Base-by-base conservation (phyloP, 2,329 filamentous ascomycete species). In the Boeremia exigua region DNA sequence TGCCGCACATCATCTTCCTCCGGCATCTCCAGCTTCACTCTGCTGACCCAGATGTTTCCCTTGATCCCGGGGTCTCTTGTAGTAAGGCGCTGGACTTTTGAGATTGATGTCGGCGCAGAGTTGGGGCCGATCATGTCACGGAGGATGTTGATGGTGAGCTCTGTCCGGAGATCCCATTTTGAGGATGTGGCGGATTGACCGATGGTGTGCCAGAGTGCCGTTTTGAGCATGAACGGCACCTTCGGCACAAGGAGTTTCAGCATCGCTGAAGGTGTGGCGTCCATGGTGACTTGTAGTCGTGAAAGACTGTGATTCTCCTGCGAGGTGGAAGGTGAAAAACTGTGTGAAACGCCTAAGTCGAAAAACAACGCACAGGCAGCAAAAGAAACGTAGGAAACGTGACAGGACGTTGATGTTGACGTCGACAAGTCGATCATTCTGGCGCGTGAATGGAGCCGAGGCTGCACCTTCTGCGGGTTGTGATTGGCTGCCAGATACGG, bases 21-120 rank as follows among this genome's bases (percentile, higher is more conserved):
- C 0, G 88, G 89, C 2, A 78, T 77, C 0, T 86, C 84, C 14
- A 91, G 78, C 0, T 82, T 84, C 37, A 90, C 87, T 50, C 86
- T 89, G 66, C 87, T 88, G 23, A 96, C 82, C 93, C 93, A 97
- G 61, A 95, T 86, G 39, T 84, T 85, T 3, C 92, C 92, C 70
- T 91, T 92, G 69, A 96, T 80, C 0, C 85, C 86, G 0, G 83
- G 83, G 49, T 90, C 88, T 54, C 80, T 84, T 39, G 84, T 77
- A 1, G 85, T 84, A n/a, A 84, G 65, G 37, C 77, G 79, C 75
- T 97, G 94, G 6, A 67, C 40, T 43, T 73, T 71, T 0, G 67
- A 62, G n/a, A 76, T 72, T 2, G 67, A 51, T 2, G 59, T 48
- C 1, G 68, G 59, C n/a, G 59, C 56, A 0, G 63, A 52, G 7